Conservation (phyloP, 768 basidiomycete genomes). For the Amanita fuliginea region DNA sequence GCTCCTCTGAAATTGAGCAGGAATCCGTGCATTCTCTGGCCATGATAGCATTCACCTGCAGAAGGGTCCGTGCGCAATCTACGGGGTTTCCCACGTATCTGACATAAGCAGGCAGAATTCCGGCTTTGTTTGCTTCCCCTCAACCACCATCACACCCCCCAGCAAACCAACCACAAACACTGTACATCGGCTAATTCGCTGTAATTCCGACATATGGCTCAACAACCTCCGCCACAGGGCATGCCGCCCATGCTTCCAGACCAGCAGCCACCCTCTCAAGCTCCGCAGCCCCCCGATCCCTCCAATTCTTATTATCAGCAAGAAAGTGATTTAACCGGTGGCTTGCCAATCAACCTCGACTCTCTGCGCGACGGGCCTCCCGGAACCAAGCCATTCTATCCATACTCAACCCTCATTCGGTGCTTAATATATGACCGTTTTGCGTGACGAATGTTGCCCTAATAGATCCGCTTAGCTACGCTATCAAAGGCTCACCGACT, state of each 20-base stretch:
- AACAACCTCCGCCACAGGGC: constrained; percentile 39
- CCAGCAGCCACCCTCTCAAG: constrained; percentile 22
- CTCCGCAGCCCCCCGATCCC: constrained; percentile 24
- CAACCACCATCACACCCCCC: constrained; percentile 33
- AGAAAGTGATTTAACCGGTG: constrained; percentile 72
- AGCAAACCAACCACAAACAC: constrained; percentile 27
- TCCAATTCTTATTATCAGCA: constrained; percentile 62
- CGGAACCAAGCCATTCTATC: constrained; percentile 85
- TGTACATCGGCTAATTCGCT: constrained; percentile 7
- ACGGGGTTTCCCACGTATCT: constrained; percentile 48
- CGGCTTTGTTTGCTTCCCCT: constrained; percentile 33
- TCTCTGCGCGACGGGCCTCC: constrained; percentile 81
- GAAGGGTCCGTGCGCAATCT: constrained; percentile 48
- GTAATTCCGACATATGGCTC: constrained; percentile 32
- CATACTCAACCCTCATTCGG: constrained; percentile 87
- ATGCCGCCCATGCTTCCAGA: constrained; percentile 60
- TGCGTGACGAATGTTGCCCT: constrained; percentile 9
- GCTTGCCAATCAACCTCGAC: constrained; percentile 78
- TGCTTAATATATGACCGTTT: constrained; percentile 21
- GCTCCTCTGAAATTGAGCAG: constrained; percentile 8
- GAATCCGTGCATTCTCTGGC: neutral
- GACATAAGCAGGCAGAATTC: constrained; percentile 37
- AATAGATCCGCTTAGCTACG: constrained; percentile 43
- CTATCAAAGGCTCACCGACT: constrained; percentile 85
- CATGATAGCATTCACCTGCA: neutral